phyloP scores from a whole-genome alignment of 1,139 yeast species.

The Saccharomyces hybrid region DNA sequence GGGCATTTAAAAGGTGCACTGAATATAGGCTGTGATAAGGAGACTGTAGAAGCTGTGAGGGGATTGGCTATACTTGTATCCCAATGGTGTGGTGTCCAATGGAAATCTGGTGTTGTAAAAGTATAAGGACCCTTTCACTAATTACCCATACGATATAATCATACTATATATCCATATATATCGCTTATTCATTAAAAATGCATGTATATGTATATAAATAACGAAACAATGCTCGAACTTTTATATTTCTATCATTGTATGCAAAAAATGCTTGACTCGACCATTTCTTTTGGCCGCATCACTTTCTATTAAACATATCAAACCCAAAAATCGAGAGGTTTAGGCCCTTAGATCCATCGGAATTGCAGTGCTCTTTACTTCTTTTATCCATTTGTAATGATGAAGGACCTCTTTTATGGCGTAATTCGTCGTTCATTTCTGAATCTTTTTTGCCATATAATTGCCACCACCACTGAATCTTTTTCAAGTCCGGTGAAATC shows the following conservation, averaged over 20 bases:
- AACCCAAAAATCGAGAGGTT: constrained; percentile 17
- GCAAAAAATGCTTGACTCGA: neutral
- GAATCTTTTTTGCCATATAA: constrained; percentile 68
- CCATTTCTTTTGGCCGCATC: neutral
- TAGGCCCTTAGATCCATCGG: constrained; percentile 8
- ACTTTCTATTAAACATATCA: constrained; percentile 10
- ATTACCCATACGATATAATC: neutral
- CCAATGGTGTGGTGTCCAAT: constrained; percentile 67
- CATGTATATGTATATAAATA: neutral
- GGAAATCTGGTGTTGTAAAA: constrained; percentile 39
- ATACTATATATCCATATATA: neutral
- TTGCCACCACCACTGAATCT: constrained; percentile 84
- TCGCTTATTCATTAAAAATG: neutral
- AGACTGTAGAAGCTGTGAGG: constrained; percentile 56
- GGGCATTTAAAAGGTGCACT: constrained; percentile 85
- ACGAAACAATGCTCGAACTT: neutral
- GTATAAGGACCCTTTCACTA: constrained; percentile 8
- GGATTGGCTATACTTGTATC: constrained; percentile 58
- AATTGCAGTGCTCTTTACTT: neutral
- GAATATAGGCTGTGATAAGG: constrained; percentile 65
- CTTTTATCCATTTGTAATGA: neutral
- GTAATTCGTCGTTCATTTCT: constrained; percentile 55
- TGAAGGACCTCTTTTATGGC: neutral
- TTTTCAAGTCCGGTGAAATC: constrained; percentile 58
- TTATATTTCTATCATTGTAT: neutral